Conservation (phyloP, 768 basidiomycete genomes). For the Pleurotus platypus region DNA sequence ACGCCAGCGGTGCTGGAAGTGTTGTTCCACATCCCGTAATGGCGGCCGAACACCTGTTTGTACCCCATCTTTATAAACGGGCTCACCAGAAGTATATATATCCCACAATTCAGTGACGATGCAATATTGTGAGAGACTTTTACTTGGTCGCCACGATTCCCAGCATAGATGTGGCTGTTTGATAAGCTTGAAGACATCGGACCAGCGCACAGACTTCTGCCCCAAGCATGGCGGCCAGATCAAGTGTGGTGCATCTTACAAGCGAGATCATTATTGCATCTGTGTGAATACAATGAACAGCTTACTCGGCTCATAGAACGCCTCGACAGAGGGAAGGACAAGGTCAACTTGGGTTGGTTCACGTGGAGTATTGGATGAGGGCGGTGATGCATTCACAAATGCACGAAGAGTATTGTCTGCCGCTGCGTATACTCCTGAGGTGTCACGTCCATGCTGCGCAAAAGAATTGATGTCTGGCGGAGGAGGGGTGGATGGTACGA, state of each 20-base stretch:
- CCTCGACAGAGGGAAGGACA: constrained; percentile 14
- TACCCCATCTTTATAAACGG: constrained; percentile 12
- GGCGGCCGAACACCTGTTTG: constrained; percentile 23
- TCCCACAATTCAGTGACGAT: constrained; percentile 16
- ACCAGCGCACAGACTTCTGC: constrained; percentile 17
- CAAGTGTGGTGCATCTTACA: no score
- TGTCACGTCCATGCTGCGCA: background rate
- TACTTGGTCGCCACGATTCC: constrained; percentile 21
- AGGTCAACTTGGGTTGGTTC: constrained; percentile 16
- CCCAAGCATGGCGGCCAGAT: constrained; percentile 19
- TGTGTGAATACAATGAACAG: no score
- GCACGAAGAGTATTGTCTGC: constrained; percentile 3
- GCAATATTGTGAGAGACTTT: constrained; percentile 15
- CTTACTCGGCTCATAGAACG: no score
- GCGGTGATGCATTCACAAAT: constrained; percentile 11
- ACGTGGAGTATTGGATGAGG: background rate
- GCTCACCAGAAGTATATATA: constrained; percentile 16
- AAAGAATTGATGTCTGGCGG: background rate
- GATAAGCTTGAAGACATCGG: constrained; percentile 19
- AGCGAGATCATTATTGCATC: no score
- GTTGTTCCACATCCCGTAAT: constrained; percentile 17
- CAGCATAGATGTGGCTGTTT: constrained; percentile 19
- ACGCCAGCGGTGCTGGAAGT: constrained; percentile 17
- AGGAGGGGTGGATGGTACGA: background rate
- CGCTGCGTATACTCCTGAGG: constrained; percentile 2